These are phyloP conservation scores for Exophiala xenobiotica DNA, from an alignment of 2,329 filamentous ascomycete species.

Conservation along the genomic window DNA sequence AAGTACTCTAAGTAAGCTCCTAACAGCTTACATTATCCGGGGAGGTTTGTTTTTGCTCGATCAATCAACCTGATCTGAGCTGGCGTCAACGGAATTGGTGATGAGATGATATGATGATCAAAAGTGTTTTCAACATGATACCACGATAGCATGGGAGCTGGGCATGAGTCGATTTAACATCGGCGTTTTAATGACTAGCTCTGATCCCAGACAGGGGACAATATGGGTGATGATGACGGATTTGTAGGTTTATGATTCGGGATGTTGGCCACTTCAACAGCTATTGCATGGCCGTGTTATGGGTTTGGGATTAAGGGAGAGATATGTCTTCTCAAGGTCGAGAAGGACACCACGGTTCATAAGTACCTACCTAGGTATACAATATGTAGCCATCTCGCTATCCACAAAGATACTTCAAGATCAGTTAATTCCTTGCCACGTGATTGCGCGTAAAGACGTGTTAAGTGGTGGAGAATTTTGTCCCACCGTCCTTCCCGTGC, in stretches of 20 bases:
- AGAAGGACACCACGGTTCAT: no score
- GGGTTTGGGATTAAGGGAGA: no score
- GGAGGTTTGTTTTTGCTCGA: constrained; percentile 16
- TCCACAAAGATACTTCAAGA: no score
- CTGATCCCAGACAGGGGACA: constrained; percentile 18
- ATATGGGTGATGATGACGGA: constrained; percentile 3
- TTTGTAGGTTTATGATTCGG: not conserved
- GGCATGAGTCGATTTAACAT: constrained; percentile 34
- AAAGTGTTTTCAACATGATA: constrained; percentile 33
- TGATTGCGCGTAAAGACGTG: not conserved
- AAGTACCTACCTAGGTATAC: no score
- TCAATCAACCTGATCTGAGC: constrained; percentile 30
- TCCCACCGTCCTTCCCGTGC: not conserved
- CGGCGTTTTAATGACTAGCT: constrained; percentile 28
- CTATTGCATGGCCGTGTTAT: no score
- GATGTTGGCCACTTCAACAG: constrained; percentile 3
- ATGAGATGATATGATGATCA: not conserved
- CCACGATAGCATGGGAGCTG: constrained; percentile 27
- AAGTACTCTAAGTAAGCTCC: constrained; percentile 59
- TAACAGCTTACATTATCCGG: not conserved
- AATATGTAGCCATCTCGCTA: no score
- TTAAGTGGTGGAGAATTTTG: not conserved
- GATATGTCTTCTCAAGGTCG: no score
- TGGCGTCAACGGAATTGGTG: constrained; percentile 14
- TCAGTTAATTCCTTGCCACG: no score